phyloP scores from a whole-genome alignment of 768 basidiomycete genomes.

The Rhodosporidiobolus sp. region DNA sequence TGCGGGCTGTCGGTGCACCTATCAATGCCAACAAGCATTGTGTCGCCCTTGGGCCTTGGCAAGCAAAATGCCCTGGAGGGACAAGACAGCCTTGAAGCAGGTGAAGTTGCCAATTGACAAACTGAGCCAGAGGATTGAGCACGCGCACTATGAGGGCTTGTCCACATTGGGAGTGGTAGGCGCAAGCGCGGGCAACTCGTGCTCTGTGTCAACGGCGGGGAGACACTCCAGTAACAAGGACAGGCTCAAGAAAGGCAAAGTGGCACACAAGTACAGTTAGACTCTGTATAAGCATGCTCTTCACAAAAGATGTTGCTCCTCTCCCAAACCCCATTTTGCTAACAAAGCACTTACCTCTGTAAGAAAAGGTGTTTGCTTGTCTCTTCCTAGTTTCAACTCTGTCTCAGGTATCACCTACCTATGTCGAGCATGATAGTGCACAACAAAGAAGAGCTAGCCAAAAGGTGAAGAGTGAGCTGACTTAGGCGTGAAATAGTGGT shows the following conservation, averaged over 20 bases:
- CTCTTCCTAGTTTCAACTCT: no score
- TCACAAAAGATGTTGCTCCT: no score
- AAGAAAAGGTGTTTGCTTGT: no score
- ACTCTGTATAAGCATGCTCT: no score
- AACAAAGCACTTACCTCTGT: no score
- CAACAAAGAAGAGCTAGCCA: no score
- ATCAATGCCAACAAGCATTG: constrained; percentile 84
- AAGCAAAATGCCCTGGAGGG: constrained; percentile 58
- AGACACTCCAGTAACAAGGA: neutral
- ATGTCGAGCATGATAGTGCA: no score
- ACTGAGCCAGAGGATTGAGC: constrained; percentile 74
- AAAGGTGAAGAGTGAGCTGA: no score
- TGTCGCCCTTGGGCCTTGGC: constrained; percentile 63
- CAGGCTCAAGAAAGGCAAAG: constrained; percentile 7
- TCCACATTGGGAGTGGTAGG: neutral
- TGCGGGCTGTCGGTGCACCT: constrained; percentile 67
- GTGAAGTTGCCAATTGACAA: constrained; percentile 88
- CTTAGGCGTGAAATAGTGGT: no score
- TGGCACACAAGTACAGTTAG: no score
- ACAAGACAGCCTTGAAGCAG: constrained; percentile 64
- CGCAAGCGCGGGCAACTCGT: neutral
- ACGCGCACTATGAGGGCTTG: constrained; percentile 24
- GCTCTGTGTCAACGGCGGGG: constrained; percentile 27
- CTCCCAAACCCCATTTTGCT: no score
- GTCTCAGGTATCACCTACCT: no score